phyloP scores from a whole-genome alignment of 352 stramenopile species.

The Aphanomyces stellatus region DNA sequence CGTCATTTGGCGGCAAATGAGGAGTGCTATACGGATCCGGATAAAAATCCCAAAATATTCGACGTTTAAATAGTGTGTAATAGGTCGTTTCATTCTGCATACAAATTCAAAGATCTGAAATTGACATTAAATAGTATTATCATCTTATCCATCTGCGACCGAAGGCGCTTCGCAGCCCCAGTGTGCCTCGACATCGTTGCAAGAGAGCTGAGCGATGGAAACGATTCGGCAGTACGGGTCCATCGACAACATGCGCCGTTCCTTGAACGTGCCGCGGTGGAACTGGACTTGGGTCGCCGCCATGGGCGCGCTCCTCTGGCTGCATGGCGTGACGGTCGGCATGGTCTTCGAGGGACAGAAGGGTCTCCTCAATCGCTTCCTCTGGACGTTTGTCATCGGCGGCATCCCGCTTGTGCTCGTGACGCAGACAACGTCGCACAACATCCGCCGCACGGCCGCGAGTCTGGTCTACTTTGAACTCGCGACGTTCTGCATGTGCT shows the following conservation, averaged over 20 bases:
- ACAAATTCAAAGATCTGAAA: neutral
- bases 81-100: neutral
- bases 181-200: neutral
- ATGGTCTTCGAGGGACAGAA: conserved; percentile 21
- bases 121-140: neutral
- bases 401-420: conserved; percentile 17
- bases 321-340: conserved; percentile 15
- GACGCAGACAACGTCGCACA: conserved; percentile 18
- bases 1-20: too few species aligned
- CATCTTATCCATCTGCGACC: neutral
- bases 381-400: conserved; percentile 19
- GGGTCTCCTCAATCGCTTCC: conserved; percentile 17
- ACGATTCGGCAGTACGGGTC: conserved; percentile 5
- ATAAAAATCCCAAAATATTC: too few species aligned
- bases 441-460: conserved; percentile 11
- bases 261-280: neutral
- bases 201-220: neutral
- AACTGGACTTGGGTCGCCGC: conserved; percentile 3
- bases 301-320: conserved; percentile 13
- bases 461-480: conserved; percentile 20
- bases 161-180: neutral
- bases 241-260: conserved; percentile 8
- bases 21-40: neutral
- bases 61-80: too few species aligned
- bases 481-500: conserved; percentile 19